A percentile compares a stretch with the other conserved stretches of the same genome.
Conservation (phyloP, 1,284 basidiomycete species). For the Ceratobasidium sp. region DNA sequence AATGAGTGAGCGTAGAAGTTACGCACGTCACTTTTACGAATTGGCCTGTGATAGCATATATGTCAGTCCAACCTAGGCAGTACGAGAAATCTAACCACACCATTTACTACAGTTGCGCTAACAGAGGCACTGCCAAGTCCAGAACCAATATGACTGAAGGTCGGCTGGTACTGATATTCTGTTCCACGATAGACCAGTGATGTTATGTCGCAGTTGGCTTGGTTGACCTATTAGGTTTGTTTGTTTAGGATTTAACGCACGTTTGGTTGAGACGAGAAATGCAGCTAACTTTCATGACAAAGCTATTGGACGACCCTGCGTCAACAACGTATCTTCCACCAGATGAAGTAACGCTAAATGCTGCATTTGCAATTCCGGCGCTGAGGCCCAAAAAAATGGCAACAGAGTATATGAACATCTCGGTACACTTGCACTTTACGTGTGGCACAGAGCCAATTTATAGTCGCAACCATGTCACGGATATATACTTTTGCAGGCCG, state of each 20-base stretch:
- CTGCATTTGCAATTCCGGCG: neutral
- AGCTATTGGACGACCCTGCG: slow-evolving; percentile 19
- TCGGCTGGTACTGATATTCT: slow-evolving; percentile 35
- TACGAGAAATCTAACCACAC: neutral
- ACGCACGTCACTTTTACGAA: slow-evolving; percentile 35
- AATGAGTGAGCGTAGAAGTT: slow-evolving; percentile 36
- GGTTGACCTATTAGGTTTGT: slow-evolving; percentile 5
- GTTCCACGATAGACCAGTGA: slow-evolving; percentile 25
- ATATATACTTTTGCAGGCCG: neutral
- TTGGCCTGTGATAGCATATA: slow-evolving; percentile 13
- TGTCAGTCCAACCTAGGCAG: neutral
- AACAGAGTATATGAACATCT: slow-evolving; percentile 1
- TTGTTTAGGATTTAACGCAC: too few relatives aligned
- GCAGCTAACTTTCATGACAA: slow-evolving; percentile 30
- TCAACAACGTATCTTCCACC: slow-evolving; percentile 34
- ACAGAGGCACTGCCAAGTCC: slow-evolving; percentile 35
- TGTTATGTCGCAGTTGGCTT: slow-evolving; percentile 38
- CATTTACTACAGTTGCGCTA: slow-evolving; percentile 12
- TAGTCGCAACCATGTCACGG: neutral
- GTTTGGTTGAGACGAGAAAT: neutral
- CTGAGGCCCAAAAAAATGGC: neutral
- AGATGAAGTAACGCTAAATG: slow-evolving; percentile 34
- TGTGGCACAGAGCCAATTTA: neutral
- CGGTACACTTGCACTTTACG: neutral
- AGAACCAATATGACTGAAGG: slow-evolving; percentile 36